A percentile compares a stretch with the other conserved stretches of the same genome.
These are phyloP conservation scores for Polyporus tsugae DNA, from an alignment of 1,284 basidiomycete genomes.

Conservation along the genomic window DNA sequence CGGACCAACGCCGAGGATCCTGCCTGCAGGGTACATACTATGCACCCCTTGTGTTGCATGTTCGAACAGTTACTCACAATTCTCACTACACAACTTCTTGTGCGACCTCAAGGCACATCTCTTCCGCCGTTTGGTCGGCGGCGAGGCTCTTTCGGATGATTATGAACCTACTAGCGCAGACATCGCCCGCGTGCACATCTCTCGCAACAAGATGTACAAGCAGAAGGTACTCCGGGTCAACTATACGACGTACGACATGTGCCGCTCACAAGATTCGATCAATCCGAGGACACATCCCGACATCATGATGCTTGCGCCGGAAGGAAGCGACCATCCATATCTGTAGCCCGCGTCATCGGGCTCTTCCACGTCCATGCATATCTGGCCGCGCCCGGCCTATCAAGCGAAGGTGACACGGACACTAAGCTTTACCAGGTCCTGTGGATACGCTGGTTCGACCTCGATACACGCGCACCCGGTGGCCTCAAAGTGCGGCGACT, in stretches of 20 bases:
- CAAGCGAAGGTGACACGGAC: slow-evolving; percentile 15
- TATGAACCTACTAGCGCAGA: not conserved
- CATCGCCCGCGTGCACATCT: slow-evolving; percentile 25
- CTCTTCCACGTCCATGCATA: slow-evolving; percentile 38
- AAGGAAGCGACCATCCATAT: slow-evolving; percentile 34
- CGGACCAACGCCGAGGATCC: not conserved
- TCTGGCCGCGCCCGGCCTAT: slow-evolving; percentile 26
- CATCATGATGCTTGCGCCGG: slow-evolving; percentile 40
- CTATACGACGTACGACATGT: slow-evolving; percentile 46
- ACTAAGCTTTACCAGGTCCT: slow-evolving; percentile 35
- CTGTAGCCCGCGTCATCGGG: slow-evolving; percentile 44
- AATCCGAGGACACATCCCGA: slow-evolving; percentile 41
- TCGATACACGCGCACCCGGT: not conserved
- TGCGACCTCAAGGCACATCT: not conserved
- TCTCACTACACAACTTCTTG: not conserved
- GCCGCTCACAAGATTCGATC: slow-evolving; percentile 44
- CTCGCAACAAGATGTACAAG: not conserved
- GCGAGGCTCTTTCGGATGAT: not conserved
- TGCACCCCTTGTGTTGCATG: slow-evolving; percentile 43
- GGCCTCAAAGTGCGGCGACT: not conserved
- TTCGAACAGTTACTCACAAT: slow-evolving; percentile 25
- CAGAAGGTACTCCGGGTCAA: slow-evolving; percentile 30
- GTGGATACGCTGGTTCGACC: slow-evolving; percentile 41
- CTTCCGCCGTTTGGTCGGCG: not conserved
- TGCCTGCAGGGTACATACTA: not conserved